These are phyloP conservation scores for Solidago caesia DNA, from an alignment of 129 eudicot genomes.

Conservation along the genomic window DNA sequence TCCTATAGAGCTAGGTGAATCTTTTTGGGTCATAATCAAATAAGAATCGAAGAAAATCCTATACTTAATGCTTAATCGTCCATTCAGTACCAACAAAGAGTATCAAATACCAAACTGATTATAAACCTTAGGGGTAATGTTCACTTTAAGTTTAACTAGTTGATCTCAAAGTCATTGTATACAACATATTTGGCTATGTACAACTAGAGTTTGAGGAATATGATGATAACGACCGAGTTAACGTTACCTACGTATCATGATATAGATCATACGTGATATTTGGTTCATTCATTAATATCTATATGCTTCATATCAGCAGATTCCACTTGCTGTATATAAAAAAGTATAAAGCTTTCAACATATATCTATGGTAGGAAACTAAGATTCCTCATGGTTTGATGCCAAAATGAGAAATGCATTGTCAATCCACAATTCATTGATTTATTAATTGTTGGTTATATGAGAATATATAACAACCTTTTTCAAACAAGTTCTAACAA, in stretches of 20 bases:
- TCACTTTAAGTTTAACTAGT: neutral
- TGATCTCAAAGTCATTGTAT: neutral
- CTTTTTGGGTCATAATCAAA: too few relatives aligned
- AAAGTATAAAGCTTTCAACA: constrained; percentile 19
- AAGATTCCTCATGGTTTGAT: constrained; percentile 13
- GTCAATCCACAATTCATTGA: constrained; percentile 23
- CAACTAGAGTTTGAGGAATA: too few relatives aligned
- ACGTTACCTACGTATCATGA: neutral
- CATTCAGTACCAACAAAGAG: too few relatives aligned
- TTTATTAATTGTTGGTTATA: constrained; percentile 21
- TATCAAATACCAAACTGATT: too few relatives aligned
- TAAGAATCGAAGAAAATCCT: too few relatives aligned
- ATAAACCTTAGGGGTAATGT: too few relatives aligned
- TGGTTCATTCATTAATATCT: neutral
- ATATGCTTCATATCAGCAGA: neutral
- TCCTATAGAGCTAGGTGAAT: too few relatives aligned
- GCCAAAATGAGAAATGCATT: constrained; percentile 7
- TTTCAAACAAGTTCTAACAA: constrained; percentile 22
- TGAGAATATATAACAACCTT: constrained; percentile 27
- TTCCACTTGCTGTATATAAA: neutral
- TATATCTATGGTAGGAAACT: constrained; percentile 20
- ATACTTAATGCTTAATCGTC: too few relatives aligned
- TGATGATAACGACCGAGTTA: too few relatives aligned
- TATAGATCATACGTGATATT: neutral
- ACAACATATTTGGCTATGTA: neutral